Base-by-base conservation (phyloP, 306 rosid genomes). In the Vigna nakashimae region DNA sequence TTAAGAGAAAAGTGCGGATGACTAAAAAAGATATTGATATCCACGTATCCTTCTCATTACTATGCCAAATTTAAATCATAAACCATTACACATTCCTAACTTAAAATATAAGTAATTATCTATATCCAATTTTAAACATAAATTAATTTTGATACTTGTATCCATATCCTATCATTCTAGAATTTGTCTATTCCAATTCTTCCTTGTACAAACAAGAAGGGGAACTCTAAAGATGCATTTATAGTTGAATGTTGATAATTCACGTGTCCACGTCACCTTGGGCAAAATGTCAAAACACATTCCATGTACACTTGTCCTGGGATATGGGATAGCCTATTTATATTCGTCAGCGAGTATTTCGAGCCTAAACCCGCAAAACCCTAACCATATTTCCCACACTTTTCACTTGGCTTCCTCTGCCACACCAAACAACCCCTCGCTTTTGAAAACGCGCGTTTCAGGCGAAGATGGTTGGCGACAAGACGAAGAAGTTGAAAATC, bases 391-490 rank as follows among this genome's bases (percentile, higher is more conserved):
- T 56, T 26, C 15, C 51, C 51, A 4, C 66, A 45, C 57, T 68
- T 43, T 40, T 72, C 51, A 36, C 36, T 70, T 50, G 1, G 22
- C 22, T 50, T 43, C 17, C 40, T 56, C 18, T 11, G 63, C 63
- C 26, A 9, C 42, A 1, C 9, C 16, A 20, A 43, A 45, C 20
- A 46, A 18, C 17, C 5, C 17, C 73, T 9, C 26, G 11, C 50
- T 74, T n/a, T 80, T 42, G 65, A 11, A 55, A 55, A 55, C 30
- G 30, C 28, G 58, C 58, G 58, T 7, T 52, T 52, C 58, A 62
- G 57, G 74, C 55, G 53, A 88, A 79, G 69, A 91, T 94, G 97
- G 89, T 82, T 36, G 88, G 85, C 8, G 96, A 89, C 82, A 94
- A 83, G 59, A 73, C 90, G 22, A 94, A 94, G 86, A 94, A 85